These are phyloP conservation scores for Pleurotus giganteus DNA, from an alignment of 768 basidiomycete species.

Conservation along the genomic window DNA sequence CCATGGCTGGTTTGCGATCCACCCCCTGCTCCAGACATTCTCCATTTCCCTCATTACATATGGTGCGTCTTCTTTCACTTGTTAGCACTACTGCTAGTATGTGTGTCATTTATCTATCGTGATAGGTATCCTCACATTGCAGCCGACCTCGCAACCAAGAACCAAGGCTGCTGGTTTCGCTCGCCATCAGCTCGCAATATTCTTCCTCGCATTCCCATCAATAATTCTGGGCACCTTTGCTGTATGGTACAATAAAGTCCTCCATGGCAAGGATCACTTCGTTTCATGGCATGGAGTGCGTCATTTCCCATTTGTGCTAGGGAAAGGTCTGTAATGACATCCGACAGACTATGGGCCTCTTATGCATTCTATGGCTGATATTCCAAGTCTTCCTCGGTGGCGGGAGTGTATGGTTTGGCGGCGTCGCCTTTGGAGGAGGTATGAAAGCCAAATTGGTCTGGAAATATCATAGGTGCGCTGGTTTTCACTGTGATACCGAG, in stretches of 20 bases:
- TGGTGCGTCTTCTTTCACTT: conserved; percentile 46
- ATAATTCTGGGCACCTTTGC: conserved; percentile 61
- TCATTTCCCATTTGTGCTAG: conserved; percentile 1
- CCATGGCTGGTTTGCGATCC: conserved; percentile 63
- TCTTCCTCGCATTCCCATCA: conserved; percentile 52
- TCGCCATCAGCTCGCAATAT: conserved; percentile 66
- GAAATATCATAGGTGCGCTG: conserved; percentile 75
- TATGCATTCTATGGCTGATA: conserved; percentile 58
- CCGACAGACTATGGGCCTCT: conserved; percentile 60
- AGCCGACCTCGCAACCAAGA: conserved; percentile 64
- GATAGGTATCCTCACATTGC: conserved; percentile 71
- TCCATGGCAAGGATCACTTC: conserved; percentile 53
- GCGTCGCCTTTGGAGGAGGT: conserved; percentile 69
- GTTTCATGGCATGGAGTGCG: conserved; percentile 75
- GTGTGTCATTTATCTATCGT: not conserved
- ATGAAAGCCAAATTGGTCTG: conserved; percentile 70
- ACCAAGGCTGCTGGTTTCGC: conserved; percentile 65
- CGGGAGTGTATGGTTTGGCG: conserved; percentile 76
- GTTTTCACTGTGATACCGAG: not conserved
- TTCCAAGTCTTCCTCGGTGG: conserved; percentile 63
- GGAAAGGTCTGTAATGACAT: not conserved
- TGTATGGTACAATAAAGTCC: conserved; percentile 60
- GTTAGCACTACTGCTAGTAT: not conserved
- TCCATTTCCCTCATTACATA: conserved; percentile 57
- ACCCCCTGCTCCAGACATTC: conserved; percentile 62